Base-by-base conservation (phyloP, 192 early-diverging fungal genomes). In the Coemansia umbellata region DNA sequence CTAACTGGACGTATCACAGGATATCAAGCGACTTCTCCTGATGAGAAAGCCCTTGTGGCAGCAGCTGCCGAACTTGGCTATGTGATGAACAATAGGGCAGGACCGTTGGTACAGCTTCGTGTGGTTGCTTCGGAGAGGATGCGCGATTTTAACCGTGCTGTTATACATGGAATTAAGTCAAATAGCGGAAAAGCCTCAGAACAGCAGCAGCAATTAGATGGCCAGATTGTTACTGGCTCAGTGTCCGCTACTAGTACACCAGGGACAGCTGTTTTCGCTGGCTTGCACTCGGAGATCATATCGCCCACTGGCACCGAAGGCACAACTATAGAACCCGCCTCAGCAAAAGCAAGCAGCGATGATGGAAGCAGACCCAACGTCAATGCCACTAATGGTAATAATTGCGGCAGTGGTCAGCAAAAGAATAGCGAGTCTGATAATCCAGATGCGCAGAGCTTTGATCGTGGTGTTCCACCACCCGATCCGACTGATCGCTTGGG, bases 1-100 rank as follows among this genome's bases (percentile, higher is more conserved):
- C 66, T 78, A 31, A 84, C 80, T 1, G 78, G 81, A 14, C 63
- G 75, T 8, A 73, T 77, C 24, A 84, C 84, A 24, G 78, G 84
- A n/a, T 94, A 92, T 60, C 85, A 87, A 70, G 85, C 86, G 1
- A 81, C 87, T 1, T 91, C 88, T 10, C 90, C 91, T 10, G 91
- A 93, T 55, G 91, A 93, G 66, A 83, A 85, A 60, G 91, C 91
- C 10, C 63, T 93, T 37, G 87, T 90, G 2, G 83, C 80, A 0
- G 90, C 87, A 13, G 91, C 89, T 5, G 81, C 82, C 11, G 84
- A 90, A 50, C 56, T 93, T n/a, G 84, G 83, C 17, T 91, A 79
- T 41, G 76, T 86, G 4, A 80, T 88, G 58, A 66, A 74, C 22
- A 83, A 86, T 50, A 75, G 82, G 23, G 77, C 72, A 1, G 75